A percentile compares a stretch with the other conserved stretches of the same genome.
These are phyloP conservation scores for Phytophthora megakarya DNA, from an alignment of 352 stramenopile genomes.

Conservation along the genomic window DNA sequence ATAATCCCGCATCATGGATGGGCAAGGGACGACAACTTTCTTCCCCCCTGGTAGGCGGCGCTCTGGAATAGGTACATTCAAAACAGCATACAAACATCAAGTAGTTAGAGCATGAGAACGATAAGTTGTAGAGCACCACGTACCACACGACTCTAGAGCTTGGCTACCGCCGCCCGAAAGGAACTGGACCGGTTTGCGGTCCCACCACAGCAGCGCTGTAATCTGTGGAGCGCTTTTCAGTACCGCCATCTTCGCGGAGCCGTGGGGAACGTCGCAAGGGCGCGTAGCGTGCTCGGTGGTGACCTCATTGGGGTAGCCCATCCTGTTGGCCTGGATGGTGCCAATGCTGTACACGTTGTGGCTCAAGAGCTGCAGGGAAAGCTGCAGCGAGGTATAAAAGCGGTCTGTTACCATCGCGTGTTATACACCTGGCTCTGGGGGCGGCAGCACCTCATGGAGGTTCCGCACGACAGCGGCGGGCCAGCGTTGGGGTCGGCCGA, in stretches of 20 bases:
- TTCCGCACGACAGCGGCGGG: slow-evolving; percentile 15
- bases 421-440: neutral
- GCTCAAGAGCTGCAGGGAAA: slow-evolving; percentile 20
- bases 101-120: neutral
- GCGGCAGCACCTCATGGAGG: slow-evolving; percentile 1
- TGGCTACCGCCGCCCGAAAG: neutral
- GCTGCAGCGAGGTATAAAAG: slow-evolving; percentile 25
- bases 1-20: slow-evolving; percentile 15
- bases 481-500: slow-evolving; percentile 19
- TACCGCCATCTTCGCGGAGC: neutral
- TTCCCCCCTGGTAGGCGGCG: neutral
- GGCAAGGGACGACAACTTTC: slow-evolving; percentile 12
- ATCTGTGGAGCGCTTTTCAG: neutral
- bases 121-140: neutral
- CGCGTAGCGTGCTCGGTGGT: neutral
- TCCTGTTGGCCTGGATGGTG: slow-evolving; percentile 2
- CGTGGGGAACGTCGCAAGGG: neutral
- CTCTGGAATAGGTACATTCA: neutral
- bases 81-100: neutral
- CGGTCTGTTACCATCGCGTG: slow-evolving; percentile 17
- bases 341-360: slow-evolving; percentile 16
- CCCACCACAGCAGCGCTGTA: slow-evolving; percentile 3
- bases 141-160: slow-evolving; percentile 12
- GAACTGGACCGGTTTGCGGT: neutral
- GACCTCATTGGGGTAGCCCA: neutral